Evolutionary conservation across 208 protist genomes (phyloP).

Genomic region (Blastocrithidia nonstop): DNA sequence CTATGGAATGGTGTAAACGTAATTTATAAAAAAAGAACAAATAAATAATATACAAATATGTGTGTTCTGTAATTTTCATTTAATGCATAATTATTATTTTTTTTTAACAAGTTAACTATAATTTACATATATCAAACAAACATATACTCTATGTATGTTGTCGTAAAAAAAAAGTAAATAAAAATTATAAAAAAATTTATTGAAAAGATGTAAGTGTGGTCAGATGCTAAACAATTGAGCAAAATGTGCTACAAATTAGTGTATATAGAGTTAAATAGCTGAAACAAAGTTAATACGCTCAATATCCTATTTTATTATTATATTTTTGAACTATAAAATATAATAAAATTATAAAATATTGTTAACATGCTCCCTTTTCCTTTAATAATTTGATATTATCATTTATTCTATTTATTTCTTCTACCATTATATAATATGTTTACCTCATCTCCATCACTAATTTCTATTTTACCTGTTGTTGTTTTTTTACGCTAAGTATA

Average conservation of each 20-base stretch:
- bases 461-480: neutral
- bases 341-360: constrained; percentile 1
- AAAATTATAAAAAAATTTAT: too few relatives aligned
- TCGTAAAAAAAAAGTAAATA: too few relatives aligned
- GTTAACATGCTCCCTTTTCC: neutral
- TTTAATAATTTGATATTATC: constrained; percentile 1
- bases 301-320: too few relatives aligned
- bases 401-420: constrained; percentile 1
- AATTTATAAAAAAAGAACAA: neutral
- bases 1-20: constrained; percentile 18
- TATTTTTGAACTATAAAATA: too few relatives aligned
- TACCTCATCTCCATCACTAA: neutral
- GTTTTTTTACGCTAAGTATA: neutral
- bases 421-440: too few relatives aligned
- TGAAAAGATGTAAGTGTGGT: too few relatives aligned
- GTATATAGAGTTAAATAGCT: too few relatives aligned
- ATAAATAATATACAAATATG: neutral
- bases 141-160: too few relatives aligned
- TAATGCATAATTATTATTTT: constrained; percentile 1
- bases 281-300: too few relatives aligned
- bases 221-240: too few relatives aligned
- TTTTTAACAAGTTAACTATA: neutral
- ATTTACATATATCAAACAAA: too few relatives aligned
- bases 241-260: too few relatives aligned
- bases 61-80: neutral